These are phyloP conservation scores for Phytopythium kandeliae DNA, from an alignment of 352 stramenopile species.

Conservation along the genomic window DNA sequence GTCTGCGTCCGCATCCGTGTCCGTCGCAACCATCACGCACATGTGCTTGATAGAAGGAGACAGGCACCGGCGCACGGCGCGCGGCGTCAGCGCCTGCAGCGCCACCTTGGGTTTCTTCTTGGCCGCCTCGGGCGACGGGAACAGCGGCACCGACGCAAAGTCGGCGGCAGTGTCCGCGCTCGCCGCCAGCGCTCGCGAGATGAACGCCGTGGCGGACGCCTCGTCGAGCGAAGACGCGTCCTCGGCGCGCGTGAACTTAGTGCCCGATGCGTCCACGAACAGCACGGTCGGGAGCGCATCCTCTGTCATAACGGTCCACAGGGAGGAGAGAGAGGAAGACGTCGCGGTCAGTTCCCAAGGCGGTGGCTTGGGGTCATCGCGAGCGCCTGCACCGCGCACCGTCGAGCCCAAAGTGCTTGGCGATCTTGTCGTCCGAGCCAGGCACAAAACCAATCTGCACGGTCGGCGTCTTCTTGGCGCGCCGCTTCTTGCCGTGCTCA, in stretches of 20 bases:
- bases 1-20: slow-evolving; percentile 14
- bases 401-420: slow-evolving; percentile 54
- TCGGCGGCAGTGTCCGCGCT: slow-evolving; percentile 17
- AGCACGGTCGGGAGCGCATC: slow-evolving; percentile 52
- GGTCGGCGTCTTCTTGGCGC: slow-evolving; percentile 49
- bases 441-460: slow-evolving; percentile 59
- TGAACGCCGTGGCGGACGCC: slow-evolving; percentile 51
- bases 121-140: slow-evolving; percentile 59
- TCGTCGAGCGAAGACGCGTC: slow-evolving; percentile 29
- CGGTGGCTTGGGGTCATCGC: too few relatives aligned
- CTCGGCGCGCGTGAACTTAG: slow-evolving; percentile 39
- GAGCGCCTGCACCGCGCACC: slow-evolving; percentile 8
- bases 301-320: slow-evolving; percentile 10
- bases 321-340: too few relatives aligned
- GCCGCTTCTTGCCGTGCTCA: slow-evolving; percentile 53
- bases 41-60: slow-evolving; percentile 50
- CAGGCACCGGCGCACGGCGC: slow-evolving; percentile 33
- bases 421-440: slow-evolving; percentile 59
- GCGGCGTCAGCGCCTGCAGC: slow-evolving; percentile 31
- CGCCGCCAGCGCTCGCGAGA: slow-evolving; percentile 31
- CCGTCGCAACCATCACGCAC: slow-evolving; percentile 52
- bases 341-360: too few relatives aligned
- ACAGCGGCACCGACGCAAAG: slow-evolving; percentile 36
- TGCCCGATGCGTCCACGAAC: slow-evolving; percentile 41
- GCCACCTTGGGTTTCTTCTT: slow-evolving; percentile 64